phyloP scores from a whole-genome alignment of 164 flowering plant genomes.

The Kalanchoe fedtschenkoi region DNA sequence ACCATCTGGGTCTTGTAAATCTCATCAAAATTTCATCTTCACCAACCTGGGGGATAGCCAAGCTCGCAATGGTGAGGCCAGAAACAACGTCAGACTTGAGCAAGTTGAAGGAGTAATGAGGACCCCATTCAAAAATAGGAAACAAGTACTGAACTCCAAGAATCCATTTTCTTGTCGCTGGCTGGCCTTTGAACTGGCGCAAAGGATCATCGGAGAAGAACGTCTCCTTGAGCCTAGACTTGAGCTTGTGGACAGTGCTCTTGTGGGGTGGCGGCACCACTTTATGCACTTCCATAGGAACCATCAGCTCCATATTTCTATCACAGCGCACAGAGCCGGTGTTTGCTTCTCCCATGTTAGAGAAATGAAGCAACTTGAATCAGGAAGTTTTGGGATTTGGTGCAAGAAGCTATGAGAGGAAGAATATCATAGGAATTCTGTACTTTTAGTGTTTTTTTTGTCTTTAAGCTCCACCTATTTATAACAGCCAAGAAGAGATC shows the following conservation, averaged over 20 bases:
- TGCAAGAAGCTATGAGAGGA: not conserved
- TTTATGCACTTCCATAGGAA: slow-evolving; percentile 46
- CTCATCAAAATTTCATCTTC: not conserved
- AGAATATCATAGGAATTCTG: not conserved
- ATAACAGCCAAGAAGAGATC: slow-evolving; percentile 4
- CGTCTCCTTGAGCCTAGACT: slow-evolving; percentile 52
- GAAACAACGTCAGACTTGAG: slow-evolving; percentile 71
- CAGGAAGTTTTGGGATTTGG: not conserved
- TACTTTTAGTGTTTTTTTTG: not conserved
- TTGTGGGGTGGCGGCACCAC: slow-evolving; percentile 52
- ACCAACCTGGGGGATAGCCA: slow-evolving; percentile 82
- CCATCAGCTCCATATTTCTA: not conserved
- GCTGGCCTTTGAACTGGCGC: slow-evolving; percentile 64
- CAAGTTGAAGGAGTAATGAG: slow-evolving; percentile 42
- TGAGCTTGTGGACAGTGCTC: slow-evolving; percentile 39
- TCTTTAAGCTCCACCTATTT: not conserved
- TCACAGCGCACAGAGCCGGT: not conserved
- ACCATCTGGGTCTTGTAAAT: not conserved
- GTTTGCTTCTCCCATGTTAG: not conserved
- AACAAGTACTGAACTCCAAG: slow-evolving; percentile 62
- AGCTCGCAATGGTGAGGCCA: slow-evolving; percentile 90
- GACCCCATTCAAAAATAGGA: slow-evolving; percentile 87
- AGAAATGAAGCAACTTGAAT: not conserved
- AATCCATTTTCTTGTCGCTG: slow-evolving; percentile 25
- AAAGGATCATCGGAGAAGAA: slow-evolving; percentile 93